Evolutionary conservation across 164 flowering plant genomes (phyloP).

Genomic region (Echeveria elegans): DNA sequence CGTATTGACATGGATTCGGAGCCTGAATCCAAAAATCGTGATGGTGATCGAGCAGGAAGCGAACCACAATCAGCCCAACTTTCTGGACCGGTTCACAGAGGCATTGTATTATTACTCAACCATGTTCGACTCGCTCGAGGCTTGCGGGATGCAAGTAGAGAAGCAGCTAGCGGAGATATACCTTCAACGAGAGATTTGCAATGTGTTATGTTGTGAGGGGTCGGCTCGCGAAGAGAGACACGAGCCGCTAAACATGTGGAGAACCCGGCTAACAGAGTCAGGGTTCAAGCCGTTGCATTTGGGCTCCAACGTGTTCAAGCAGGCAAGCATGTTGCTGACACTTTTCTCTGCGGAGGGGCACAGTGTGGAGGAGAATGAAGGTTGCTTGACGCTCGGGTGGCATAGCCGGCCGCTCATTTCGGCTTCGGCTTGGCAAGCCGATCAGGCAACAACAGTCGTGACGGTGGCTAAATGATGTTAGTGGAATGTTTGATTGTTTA

Average conservation of each 20-base stretch:
- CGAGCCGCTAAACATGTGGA: conserved; percentile 60
- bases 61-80: conserved; percentile 48
- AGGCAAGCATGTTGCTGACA: conserved; percentile 63
- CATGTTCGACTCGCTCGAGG: conserved; percentile 77
- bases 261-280: conserved; percentile 30
- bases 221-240: conserved; percentile 55
- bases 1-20: conserved; percentile 41
- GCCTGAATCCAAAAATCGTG: conserved; percentile 52
- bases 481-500: not conserved
- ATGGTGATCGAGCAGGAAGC: conserved; percentile 78
- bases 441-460: not conserved
- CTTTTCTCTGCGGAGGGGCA: conserved; percentile 68
- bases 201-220: conserved; percentile 63
- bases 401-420: conserved; percentile 69
- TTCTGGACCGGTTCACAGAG: conserved; percentile 63
- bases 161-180: conserved; percentile 61
- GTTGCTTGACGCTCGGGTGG: conserved; percentile 72
- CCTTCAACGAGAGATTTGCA: conserved; percentile 50
- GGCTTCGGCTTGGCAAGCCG: conserved; percentile 82
- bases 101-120: conserved; percentile 72
- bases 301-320: conserved; percentile 68
- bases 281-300: conserved; percentile 52
- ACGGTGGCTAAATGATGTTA: no score
- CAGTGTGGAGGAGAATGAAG: conserved; percentile 59
- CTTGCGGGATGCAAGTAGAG: conserved; percentile 30